Percentiles rank a stretch among this genome's conserved stretches.
phyloP scores from a whole-genome alignment of 352 stramenopile genomes.

The Elongisporangium prolatum region DNA sequence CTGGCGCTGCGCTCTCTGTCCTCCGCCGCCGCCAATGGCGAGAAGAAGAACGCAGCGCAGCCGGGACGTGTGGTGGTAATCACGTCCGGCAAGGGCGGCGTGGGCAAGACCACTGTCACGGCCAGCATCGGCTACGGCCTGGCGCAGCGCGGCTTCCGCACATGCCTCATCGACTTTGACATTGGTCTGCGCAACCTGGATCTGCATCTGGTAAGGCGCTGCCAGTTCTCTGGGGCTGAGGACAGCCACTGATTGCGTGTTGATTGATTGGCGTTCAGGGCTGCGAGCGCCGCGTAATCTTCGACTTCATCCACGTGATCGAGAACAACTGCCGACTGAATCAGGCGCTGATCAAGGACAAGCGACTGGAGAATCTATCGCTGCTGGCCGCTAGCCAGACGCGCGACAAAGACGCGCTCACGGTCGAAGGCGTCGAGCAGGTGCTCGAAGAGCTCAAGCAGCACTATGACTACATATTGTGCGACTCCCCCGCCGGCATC shows the following conservation, averaged over 20 bases:
- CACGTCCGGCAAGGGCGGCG: conserved; percentile 90
- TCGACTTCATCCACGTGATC: conserved; percentile 94
- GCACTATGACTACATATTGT: conserved; percentile 89
- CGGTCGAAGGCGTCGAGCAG: conserved; percentile 81
- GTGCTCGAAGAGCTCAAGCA: conserved; percentile 79
- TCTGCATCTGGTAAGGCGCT: conserved; percentile 64
- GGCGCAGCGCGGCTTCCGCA: conserved; percentile 76
- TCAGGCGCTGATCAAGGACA: conserved; percentile 91
- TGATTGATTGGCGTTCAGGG: conserved; percentile 17
- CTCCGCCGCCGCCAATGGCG: background rate
- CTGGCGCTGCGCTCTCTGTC: background rate
- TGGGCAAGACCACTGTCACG: conserved; percentile 91
- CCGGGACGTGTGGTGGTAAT: conserved; percentile 82
- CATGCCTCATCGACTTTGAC: conserved; percentile 93
- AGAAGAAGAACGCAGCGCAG: background rate
- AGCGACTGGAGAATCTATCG: conserved; percentile 76
- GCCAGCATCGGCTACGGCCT: conserved; percentile 85
- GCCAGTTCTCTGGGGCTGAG: background rate
- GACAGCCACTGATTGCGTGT: background rate
- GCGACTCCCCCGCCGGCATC: conserved; percentile 88
- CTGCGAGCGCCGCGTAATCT: conserved; percentile 91
- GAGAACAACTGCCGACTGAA: conserved; percentile 86
- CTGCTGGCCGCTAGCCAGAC: conserved; percentile 89
- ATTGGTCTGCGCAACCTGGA: conserved; percentile 92
- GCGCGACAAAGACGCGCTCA: conserved; percentile 88